Conservation (phyloP, 495 filamentous ascomycete species). For the Aspergillus mulundensis region DNA sequence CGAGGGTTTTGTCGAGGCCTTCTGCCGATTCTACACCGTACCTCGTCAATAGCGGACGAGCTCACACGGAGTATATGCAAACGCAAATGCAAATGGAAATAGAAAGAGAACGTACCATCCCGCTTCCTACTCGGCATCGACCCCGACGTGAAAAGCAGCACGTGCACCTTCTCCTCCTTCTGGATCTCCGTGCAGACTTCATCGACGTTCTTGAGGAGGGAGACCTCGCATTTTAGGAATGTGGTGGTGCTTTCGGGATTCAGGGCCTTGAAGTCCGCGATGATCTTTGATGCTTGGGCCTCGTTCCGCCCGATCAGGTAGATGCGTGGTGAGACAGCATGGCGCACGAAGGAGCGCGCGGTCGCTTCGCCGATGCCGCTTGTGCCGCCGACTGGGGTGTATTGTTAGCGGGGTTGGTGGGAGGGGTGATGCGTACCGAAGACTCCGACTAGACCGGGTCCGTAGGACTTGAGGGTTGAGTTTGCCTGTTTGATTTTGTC, state of each 20-base stretch:
- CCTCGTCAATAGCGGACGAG: no score
- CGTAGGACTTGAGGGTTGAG: background rate
- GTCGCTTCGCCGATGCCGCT: conserved; percentile 12
- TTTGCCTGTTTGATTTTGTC: background rate
- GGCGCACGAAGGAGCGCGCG: background rate
- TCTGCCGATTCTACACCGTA: conserved; percentile 46
- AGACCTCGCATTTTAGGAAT: background rate
- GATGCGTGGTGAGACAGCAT: background rate
- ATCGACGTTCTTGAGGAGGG: background rate
- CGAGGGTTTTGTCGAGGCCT: conserved; percentile 46
- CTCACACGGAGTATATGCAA: no score
- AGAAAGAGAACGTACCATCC: background rate
- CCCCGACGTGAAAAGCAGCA: conserved; percentile 1
- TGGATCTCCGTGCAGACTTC: background rate
- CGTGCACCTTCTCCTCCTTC: background rate
- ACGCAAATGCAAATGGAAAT: no score
- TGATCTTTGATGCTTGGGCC: background rate
- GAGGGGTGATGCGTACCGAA: background rate
- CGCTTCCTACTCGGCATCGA: background rate
- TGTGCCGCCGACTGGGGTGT: conserved; percentile 8
- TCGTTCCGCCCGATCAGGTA: conserved; percentile 6
- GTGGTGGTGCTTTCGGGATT: background rate
- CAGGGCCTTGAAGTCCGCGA: background rate
- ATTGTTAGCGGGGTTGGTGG: background rate
- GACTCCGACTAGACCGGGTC: conserved; percentile 1